These are phyloP conservation scores for Termitomyces sp. DNA, from an alignment of 768 basidiomycete species.

Conservation along the genomic window DNA sequence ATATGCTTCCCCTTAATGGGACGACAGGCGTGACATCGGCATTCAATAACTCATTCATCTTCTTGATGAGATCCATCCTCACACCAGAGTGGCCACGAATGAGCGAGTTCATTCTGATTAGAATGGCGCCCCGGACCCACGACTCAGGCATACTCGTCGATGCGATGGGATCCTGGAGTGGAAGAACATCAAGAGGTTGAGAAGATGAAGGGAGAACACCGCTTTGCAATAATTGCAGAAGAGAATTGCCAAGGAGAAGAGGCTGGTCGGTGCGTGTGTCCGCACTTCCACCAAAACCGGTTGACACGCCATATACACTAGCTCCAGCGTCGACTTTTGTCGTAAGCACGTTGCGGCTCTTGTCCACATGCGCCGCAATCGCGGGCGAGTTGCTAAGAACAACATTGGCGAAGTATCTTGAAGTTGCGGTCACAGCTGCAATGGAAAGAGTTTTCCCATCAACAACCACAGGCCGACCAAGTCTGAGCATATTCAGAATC, in stretches of 20 bases:
- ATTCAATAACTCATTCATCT: constrained; percentile 67
- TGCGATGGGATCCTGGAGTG: constrained; percentile 64
- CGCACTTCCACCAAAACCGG: constrained; percentile 85
- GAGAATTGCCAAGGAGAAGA: constrained; percentile 67
- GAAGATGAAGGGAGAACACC: constrained; percentile 65
- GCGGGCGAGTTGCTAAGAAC: constrained; percentile 42
- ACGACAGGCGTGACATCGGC: constrained; percentile 76
- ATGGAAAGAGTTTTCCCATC: constrained; percentile 72
- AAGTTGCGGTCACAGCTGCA: constrained; percentile 70
- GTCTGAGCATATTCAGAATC: constrained; percentile 29
- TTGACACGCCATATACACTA: constrained; percentile 80
- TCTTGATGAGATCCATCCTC: constrained; percentile 72
- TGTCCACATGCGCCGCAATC: constrained; percentile 29
- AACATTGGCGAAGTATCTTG: constrained; percentile 55
- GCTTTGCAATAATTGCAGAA: constrained; percentile 79
- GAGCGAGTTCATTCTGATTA: constrained; percentile 85
- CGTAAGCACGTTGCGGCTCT: constrained; percentile 57
- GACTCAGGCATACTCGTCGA: constrained; percentile 77
- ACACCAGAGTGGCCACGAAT: constrained; percentile 87
- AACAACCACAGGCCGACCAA: constrained; percentile 56
- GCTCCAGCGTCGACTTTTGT: constrained; percentile 62
- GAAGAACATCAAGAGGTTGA: constrained; percentile 44
- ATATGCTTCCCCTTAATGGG: constrained; percentile 79
- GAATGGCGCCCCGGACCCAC: constrained; percentile 85
- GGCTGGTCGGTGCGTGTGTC: constrained; percentile 79